Evolutionary conservation across 192 early-diverging fungal genomes (phyloP).

Genomic region (Chytriomyces confervae): DNA sequence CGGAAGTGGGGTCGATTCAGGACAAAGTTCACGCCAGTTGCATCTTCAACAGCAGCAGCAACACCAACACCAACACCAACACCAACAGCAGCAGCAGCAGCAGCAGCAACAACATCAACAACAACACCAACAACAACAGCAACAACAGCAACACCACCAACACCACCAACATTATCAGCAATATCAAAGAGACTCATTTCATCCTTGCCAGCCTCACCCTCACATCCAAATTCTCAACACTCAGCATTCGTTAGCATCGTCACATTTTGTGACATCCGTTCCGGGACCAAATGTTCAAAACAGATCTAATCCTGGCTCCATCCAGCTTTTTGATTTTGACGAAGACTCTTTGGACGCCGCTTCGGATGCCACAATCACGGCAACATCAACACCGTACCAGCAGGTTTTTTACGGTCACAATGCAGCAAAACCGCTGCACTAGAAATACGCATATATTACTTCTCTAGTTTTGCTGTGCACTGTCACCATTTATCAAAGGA

Average conservation of each 20-base stretch:
- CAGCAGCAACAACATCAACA: background rate
- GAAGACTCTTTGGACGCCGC: background rate
- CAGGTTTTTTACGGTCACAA: background rate
- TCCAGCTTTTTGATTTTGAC: background rate
- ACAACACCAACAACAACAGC: background rate
- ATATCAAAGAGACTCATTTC: background rate
- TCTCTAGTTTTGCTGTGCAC: too few relatives aligned
- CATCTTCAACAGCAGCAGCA: background rate
- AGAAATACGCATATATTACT: too few relatives aligned
- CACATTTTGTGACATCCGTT: too few relatives aligned
- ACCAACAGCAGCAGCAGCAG: background rate
- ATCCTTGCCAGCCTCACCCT: background rate
- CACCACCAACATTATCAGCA: background rate
- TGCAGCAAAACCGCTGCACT: too few relatives aligned
- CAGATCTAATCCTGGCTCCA: too few relatives aligned
- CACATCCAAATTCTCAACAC: too few relatives aligned
- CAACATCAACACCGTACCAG: slow-evolving; percentile 13
- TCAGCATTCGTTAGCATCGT: too few relatives aligned
- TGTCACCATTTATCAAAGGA: too few relatives aligned
- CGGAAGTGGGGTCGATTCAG: too few relatives aligned
- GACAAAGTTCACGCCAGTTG: too few relatives aligned
- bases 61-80: background rate
- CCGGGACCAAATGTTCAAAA: too few relatives aligned
- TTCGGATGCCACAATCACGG: slow-evolving; percentile 24
- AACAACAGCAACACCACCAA: background rate